phyloP scores from a whole-genome alignment of 2,329 filamentous ascomycete species.

The Zymoseptoria ardabiliae region DNA sequence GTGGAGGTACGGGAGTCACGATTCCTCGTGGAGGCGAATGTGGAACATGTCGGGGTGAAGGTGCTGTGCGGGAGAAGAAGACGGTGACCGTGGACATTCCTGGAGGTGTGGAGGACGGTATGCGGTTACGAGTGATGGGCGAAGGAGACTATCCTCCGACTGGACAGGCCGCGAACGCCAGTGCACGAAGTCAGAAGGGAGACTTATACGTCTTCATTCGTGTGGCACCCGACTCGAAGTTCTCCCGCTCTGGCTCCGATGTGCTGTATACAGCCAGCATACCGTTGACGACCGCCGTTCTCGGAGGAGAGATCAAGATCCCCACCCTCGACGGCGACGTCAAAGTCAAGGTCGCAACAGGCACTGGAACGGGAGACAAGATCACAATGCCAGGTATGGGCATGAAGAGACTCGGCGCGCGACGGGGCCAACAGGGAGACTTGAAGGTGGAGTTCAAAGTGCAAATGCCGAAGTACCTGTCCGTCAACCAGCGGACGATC shows the following conservation, averaged over 20 bases:
- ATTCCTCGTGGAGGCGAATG: constrained; percentile 79
- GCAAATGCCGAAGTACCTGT: constrained; percentile 88
- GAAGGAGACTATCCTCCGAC: constrained; percentile 83
- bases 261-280: constrained; percentile 88
- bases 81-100: constrained; percentile 87
- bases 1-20: constrained; percentile 68
- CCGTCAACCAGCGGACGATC: constrained; percentile 82
- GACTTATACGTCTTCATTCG: constrained; percentile 88
- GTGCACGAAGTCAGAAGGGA: constrained; percentile 62
- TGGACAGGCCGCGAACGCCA: constrained; percentile 58
- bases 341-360: constrained; percentile 83
- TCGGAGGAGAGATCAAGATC: constrained; percentile 82
- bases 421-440: constrained; percentile 66
- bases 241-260: constrained; percentile 79
- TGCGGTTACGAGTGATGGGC: constrained; percentile 76
- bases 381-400: constrained; percentile 85
- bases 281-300: constrained; percentile 82
- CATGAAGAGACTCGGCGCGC: constrained; percentile 73
- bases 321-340: constrained; percentile 87
- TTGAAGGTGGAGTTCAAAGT: constrained; percentile 92
- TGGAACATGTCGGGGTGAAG: constrained; percentile 68
- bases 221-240: constrained; percentile 83
- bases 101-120: constrained; percentile 91
- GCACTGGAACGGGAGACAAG: constrained; percentile 86
- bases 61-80: constrained; percentile 74